Percentiles rank a stretch among this genome's conserved stretches.
Evolutionary conservation across 768 basidiomycete genomes (phyloP).

Genomic region (Psilocybe cubensis): DNA sequence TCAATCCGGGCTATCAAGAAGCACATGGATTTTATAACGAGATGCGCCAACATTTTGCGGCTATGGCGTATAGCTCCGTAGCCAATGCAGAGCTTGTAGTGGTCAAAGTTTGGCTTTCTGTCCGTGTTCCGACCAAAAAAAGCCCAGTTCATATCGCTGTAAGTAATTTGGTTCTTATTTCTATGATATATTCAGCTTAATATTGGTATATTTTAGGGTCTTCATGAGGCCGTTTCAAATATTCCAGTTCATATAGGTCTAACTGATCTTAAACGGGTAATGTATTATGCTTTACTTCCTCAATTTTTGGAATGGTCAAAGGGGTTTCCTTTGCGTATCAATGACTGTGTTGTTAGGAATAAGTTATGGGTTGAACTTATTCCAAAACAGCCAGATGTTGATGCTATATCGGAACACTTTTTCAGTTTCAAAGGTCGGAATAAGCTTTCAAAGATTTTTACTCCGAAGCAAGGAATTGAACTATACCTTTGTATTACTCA

Average conservation of each 20-base stretch:
- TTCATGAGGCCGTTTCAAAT: conserved; percentile 23
- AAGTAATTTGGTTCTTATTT: too few relatives aligned
- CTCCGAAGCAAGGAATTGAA: too few relatives aligned
- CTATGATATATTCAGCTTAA: too few relatives aligned
- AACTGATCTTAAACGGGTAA: conserved; percentile 16
- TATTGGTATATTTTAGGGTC: conserved; percentile 14
- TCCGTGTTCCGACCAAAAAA: too few relatives aligned
- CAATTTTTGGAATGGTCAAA: conserved; percentile 17
- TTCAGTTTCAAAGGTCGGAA: background rate
- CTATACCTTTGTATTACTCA: too few relatives aligned
- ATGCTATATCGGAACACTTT: conserved; percentile 15
- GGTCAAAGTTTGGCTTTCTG: too few relatives aligned
- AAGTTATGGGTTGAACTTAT: conserved; percentile 5
- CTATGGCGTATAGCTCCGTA: too few relatives aligned
- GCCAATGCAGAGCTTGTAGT: too few relatives aligned
- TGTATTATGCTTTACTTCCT: conserved; percentile 17
- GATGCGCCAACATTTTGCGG: background rate
- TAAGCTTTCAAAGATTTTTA: too few relatives aligned
- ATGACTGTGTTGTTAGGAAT: conserved; percentile 4
- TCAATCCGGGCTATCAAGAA: conserved; percentile 16
- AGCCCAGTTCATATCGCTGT: too few relatives aligned
- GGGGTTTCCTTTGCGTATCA: conserved; percentile 3
- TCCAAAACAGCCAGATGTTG: conserved; percentile 11
- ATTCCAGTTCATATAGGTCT: conserved; percentile 28
- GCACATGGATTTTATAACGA: conserved; percentile 8